These are phyloP conservation scores for Kuraishia piskuri DNA, from an alignment of 805 yeast genomes.

Conservation along the genomic window DNA sequence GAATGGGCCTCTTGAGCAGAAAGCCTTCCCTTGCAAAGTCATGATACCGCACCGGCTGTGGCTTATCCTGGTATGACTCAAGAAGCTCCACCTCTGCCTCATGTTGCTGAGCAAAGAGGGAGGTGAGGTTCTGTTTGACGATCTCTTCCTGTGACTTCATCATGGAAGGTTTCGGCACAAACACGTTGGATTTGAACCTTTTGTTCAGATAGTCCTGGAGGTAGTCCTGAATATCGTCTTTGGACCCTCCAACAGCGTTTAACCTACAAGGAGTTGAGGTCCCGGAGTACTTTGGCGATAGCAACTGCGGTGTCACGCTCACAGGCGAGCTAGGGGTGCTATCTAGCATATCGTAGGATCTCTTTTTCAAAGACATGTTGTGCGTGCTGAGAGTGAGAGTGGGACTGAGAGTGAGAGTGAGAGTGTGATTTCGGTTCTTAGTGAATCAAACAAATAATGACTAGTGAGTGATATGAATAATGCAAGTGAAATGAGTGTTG, in stretches of 20 bases:
- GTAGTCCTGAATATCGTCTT: neutral
- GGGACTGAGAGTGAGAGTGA: neutral
- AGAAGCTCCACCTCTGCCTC: neutral
- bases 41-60: neutral
- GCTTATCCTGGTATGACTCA: neutral
- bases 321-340: neutral
- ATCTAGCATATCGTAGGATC: neutral
- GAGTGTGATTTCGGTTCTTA: neutral
- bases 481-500: too few relatives aligned
- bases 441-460: too few relatives aligned
- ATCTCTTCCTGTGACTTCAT: neutral
- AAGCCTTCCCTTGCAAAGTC: neutral
- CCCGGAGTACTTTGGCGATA: neutral
- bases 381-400: neutral
- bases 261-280: neutral
- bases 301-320: neutral
- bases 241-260: neutral
- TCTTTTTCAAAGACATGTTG: neutral
- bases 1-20: neutral
- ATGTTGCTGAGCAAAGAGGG: neutral
- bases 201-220: neutral
- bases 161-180: neutral
- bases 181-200: neutral
- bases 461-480: too few relatives aligned
- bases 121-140: neutral